Conservation (phyloP, 2,329 filamentous ascomycete species). For the Hymenotorrendiella dingleyae region DNA sequence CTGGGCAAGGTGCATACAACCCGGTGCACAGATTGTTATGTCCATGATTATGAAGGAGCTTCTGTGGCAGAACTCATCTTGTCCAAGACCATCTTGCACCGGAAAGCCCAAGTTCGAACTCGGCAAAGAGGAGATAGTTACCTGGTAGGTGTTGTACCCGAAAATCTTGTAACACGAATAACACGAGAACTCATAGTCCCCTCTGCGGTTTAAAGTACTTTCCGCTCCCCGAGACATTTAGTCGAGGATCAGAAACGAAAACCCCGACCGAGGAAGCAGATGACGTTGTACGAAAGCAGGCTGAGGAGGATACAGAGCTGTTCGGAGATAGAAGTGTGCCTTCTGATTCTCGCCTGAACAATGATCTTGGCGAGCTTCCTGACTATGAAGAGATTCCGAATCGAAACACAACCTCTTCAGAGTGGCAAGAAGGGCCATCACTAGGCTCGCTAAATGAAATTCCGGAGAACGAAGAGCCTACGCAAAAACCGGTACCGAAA, state of each 20-base stretch:
- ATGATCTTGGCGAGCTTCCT: too few species aligned
- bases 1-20: not conserved
- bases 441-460: not conserved
- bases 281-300: too few species aligned
- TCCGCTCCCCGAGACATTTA: not conserved
- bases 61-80: not conserved
- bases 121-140: not conserved
- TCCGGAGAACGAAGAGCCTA: not conserved
- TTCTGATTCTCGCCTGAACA: too few species aligned
- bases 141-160: not conserved
- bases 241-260: too few species aligned
- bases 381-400: too few species aligned
- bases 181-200: not conserved
- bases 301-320: too few species aligned
- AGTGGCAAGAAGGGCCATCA: not conserved
- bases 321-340: too few species aligned
- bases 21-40: conserved; percentile 2
- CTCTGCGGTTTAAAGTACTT: not conserved
- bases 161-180: not conserved
- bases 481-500: not conserved
- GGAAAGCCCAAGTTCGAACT: not conserved
- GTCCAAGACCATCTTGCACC: not conserved
- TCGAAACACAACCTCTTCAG: too few species aligned
- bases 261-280: too few species aligned
- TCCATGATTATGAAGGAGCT: not conserved